These are phyloP conservation scores for Naegleria gruberi DNA, from an alignment of 208 protist species.

Conservation along the genomic window DNA sequence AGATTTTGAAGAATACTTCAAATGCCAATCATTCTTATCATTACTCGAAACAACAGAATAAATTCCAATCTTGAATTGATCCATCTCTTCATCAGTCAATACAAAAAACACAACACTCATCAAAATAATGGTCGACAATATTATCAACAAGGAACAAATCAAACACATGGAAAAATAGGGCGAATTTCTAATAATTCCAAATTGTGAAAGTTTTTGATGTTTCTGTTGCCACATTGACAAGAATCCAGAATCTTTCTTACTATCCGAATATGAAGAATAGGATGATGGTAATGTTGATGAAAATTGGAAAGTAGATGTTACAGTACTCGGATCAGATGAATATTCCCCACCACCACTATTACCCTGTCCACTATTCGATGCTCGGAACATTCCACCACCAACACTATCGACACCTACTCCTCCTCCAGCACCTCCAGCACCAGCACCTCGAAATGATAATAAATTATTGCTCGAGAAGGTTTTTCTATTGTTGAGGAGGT, in stretches of 20 bases:
- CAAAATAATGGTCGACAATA: neutral
- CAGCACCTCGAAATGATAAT: no score
- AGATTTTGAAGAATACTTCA: neutral
- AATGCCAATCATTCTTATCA: neutral
- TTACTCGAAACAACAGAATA: neutral
- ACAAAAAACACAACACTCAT: neutral
- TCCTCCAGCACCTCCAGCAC: no score
- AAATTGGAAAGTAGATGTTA: no score
- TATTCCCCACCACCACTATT: no score
- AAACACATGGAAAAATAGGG: neutral
- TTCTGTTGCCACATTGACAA: neutral
- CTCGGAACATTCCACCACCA: no score
- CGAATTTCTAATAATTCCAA: neutral
- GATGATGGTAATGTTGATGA: no score
- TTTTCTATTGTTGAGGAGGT: no score
- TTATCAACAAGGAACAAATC: neutral
- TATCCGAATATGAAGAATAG: neutral
- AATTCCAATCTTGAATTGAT: neutral
- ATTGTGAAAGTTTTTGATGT: neutral
- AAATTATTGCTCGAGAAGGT: no score
- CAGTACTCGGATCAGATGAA: no score
- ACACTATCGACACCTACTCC: no score
- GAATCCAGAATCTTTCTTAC: neutral
- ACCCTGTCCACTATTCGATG: no score
- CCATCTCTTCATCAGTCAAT: neutral